Evolutionary conservation across 1,284 basidiomycete species (phyloP), one percentile per base, ranked within the genome.

Genomic region (Puccinia polysora): DNA sequence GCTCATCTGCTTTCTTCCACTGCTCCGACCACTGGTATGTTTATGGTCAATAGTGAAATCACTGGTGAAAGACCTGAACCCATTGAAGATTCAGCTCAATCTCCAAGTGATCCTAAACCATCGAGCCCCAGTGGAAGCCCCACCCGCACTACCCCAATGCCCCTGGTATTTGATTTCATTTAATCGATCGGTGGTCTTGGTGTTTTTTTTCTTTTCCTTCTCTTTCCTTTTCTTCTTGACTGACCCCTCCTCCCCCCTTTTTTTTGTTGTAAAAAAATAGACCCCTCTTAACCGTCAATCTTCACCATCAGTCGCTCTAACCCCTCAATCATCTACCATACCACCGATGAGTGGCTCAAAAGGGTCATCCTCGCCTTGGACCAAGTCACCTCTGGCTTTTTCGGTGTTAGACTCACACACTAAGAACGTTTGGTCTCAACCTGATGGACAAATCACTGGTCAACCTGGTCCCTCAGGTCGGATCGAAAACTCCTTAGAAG

Each of bases 11-110:
- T 23, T 6, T 55, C 58, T 20, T 40, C 47, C 15, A 55, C 30
- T 18, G 1, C 69, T 20, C 6, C 49, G 36, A 15, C 59, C 18
- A 25, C 69, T 30, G 59, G 59, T 32, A 71, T 71, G 58, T 71
- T 71, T 47, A 71, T 71, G 69, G 69, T 71, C 34, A 50, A 53
- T 40, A 71, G 69, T 43, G 69, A 71, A 50, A 71, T 71, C 25
- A 52, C 49, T 62, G 69, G 58, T 6, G 59, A 71, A 15, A 28
- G 18, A 36, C 55, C 30, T 34, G 23, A n/a, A 32, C 34, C 45
- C 7, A 32, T 28, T 8, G 32, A 49, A 23, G 23, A 34, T 36
- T 32, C 47, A n/a, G 28, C n/a, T 59, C 45, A 30, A 10, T 58
- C 53, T 14, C 30, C 53, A 14, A 32, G 43, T 8, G n/a, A 34